Evolutionary conservation across 1,139 yeast genomes (phyloP).

Genomic region (Pichia sp.): DNA sequence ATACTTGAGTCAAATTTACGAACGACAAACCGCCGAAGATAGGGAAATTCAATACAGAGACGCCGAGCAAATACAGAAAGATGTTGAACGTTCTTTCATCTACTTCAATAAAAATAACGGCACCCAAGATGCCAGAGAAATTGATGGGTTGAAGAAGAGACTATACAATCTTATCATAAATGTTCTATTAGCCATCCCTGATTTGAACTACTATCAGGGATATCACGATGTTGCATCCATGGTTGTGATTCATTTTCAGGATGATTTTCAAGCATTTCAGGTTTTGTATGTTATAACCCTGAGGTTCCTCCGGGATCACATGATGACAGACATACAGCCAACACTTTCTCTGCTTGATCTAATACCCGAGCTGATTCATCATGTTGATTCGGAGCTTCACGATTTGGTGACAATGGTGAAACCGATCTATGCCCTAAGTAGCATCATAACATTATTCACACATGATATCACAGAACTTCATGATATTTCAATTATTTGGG

Average conservation of each 20-base stretch:
- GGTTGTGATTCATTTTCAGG: slow-evolving; percentile 46
- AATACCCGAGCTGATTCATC: slow-evolving; percentile 53
- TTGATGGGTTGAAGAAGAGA: slow-evolving; percentile 29
- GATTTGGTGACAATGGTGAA: slow-evolving; percentile 37
- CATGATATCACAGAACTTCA: slow-evolving; percentile 56
- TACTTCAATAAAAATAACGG: slow-evolving; percentile 22
- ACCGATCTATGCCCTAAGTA: slow-evolving; percentile 64
- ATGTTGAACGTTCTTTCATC: slow-evolving; percentile 66
- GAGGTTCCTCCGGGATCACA: slow-evolving; percentile 70
- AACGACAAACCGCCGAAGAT: slow-evolving; percentile 3
- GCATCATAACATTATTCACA: slow-evolving; percentile 69
- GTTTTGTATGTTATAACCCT: slow-evolving; percentile 55
- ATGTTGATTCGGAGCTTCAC: slow-evolving; percentile 46
- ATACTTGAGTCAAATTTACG: slow-evolving; percentile 20
- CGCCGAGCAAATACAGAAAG: slow-evolving; percentile 72
- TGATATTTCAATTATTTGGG: slow-evolving; percentile 56
- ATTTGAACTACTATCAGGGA: slow-evolving; percentile 80
- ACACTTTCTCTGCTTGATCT: slow-evolving; percentile 59
- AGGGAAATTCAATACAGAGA: slow-evolving; percentile 55
- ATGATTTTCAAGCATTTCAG: slow-evolving; percentile 39
- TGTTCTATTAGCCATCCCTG: slow-evolving; percentile 55
- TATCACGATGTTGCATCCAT: slow-evolving; percentile 81
- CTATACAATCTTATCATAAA: slow-evolving; percentile 44
- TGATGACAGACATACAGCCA: slow-evolving; percentile 64
- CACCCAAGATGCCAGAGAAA: slow-evolving; percentile 16